phyloP scores from a whole-genome alignment of 352 stramenopile genomes.

The Blastocystis sp. region DNA sequence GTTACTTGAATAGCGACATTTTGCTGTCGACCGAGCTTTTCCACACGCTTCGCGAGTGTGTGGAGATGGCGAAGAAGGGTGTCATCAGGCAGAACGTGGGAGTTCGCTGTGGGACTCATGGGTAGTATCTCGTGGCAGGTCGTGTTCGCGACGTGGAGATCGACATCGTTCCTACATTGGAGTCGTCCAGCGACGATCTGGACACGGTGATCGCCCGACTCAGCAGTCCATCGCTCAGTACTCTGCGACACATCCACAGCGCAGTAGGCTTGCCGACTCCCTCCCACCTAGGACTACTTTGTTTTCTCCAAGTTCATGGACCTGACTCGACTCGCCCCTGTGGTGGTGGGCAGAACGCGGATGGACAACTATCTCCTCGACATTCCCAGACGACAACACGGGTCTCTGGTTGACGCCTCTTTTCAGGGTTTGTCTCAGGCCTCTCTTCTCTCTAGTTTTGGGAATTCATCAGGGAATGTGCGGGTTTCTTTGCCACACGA shows the following conservation, averaged over 20 bases:
- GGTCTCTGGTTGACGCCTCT: background rate
- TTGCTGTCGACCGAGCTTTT: background rate
- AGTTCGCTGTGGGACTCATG: background rate
- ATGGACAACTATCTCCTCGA: background rate
- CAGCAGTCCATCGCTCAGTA: background rate
- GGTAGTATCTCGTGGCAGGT: background rate
- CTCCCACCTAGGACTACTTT: conserved; percentile 20
- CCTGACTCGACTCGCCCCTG: background rate
- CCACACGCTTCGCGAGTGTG: background rate
- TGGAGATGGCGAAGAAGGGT: background rate
- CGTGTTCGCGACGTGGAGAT: background rate
- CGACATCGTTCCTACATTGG: background rate
- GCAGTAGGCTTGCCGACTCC: background rate
- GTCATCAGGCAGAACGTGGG: background rate
- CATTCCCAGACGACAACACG: background rate
- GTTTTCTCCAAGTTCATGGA: background rate
- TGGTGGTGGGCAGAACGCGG: background rate
- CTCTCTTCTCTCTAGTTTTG: background rate
- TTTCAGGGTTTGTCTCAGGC: background rate
- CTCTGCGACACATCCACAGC: conserved; percentile 4
- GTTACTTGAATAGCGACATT: conserved; percentile 36
- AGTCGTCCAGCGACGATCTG: background rate
- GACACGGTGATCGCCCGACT: background rate
- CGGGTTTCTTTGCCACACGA: background rate
- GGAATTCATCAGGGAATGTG: background rate